Base-by-base conservation (phyloP, 78 protist species). In the Isochrysis galbana region DNA sequence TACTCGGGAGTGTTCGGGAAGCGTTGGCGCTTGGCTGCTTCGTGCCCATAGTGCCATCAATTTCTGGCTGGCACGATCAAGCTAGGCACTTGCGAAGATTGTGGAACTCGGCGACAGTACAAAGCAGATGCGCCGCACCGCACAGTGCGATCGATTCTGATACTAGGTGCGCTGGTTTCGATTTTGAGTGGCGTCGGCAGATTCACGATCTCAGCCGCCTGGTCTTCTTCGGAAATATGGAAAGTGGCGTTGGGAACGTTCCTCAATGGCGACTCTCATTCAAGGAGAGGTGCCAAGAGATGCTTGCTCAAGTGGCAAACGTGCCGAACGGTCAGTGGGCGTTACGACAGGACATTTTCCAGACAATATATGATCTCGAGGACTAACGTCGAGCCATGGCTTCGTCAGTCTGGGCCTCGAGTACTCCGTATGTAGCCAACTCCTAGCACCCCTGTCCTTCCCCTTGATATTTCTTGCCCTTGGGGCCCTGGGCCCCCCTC, bases 331-430 rank as follows among this genome's bases (percentile, higher is more conserved):
- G 61, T 7, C 61, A n/a, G 61, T 51, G 61, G 61, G 61, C 61
- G 29, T 14, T 7, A 14, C 61, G 61, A 7, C 29, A 51, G 61
- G 7, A 51, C 14, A 19, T 89, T 34, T 14, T 48, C 29, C 4
- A 23, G 67, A 34, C 7, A 22, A 90, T 61, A 36, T 55, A 4
- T 77, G 74, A 84, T n/a, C 61, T 39, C 44, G 96, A 94, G 80
- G 55, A 47, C 45, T 39, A 34, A n/a, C n/a, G n/a, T n/a, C n/a
- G n/a, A n/a, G n/a, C n/a, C n/a, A n/a, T n/a, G n/a, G n/a, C n/a
- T n/a, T n/a, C n/a, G n/a, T n/a, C n/a, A n/a, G n/a, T n/a, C n/a
- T n/a, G n/a, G n/a, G n/a, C n/a, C n/a, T n/a, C n/a, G n/a, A n/a
- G n/a, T n/a, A n/a, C n/a, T n/a, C n/a, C n/a, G n/a, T n/a, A n/a